phyloP scores from a whole-genome alignment of 2,329 filamentous ascomycete genomes.

The Fusarium cyanostomum region DNA sequence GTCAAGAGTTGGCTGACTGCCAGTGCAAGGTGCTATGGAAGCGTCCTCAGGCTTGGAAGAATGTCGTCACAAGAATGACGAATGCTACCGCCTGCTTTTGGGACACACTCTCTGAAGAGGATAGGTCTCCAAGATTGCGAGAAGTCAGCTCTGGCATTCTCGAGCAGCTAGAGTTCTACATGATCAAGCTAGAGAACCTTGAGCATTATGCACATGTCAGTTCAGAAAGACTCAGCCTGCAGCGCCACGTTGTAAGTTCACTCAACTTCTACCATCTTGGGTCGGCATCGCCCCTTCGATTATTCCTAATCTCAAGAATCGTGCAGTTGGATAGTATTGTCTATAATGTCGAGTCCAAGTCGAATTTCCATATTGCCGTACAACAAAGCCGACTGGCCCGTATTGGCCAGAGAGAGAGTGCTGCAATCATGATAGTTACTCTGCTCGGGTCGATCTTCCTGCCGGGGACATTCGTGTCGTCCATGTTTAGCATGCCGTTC shows the following conservation, averaged over 20 bases:
- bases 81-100: not conserved
- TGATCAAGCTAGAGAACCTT: not conserved
- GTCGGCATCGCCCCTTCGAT: too few relatives aligned
- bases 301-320: not conserved
- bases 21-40: not conserved
- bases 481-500: constrained; percentile 7
- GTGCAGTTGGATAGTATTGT: not conserved
- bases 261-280: too few relatives aligned
- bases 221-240: not conserved
- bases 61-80: not conserved
- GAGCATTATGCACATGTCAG: not conserved
- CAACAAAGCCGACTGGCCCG: not conserved
- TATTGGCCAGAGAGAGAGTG: not conserved
- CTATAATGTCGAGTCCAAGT: not conserved
- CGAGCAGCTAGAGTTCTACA: not conserved
- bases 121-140: not conserved
- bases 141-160: not conserved
- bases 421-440: not conserved
- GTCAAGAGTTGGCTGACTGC: not conserved
- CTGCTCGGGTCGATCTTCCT: not conserved
- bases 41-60: not conserved
- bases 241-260: not conserved
- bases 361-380: not conserved
- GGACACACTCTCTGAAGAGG: not conserved
- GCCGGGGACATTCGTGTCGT: constrained; percentile 1